Evolutionary conservation across 2,329 filamentous ascomycete species (phyloP), one percentile per base, ranked within the genome.

Genomic region (Ceratocystis diversiconidia): DNA sequence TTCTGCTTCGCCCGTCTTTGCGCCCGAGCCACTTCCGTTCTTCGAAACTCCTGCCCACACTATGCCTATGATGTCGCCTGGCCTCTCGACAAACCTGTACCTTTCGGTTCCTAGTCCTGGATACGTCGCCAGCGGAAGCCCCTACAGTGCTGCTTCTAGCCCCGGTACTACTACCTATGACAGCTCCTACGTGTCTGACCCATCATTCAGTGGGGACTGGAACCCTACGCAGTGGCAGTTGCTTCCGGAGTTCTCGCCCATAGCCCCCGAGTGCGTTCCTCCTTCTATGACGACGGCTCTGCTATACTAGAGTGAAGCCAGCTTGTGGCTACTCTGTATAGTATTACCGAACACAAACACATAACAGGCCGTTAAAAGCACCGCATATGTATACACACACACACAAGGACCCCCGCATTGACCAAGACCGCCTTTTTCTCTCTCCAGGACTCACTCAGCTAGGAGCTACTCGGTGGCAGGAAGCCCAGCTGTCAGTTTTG

Each of bases 261-360:
- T 66, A 55, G 65, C 62, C 55, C 55, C 65, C 55, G 65, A 66
- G 65, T 66, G 65, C 65, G 65, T 66, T 64, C 62, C 52, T 61
- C 61, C 65, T 66, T 66, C 55, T 44, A 61, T 63, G 61, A 61
- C 55, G 62, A 60, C 59, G 55, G 52, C 62, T 64, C 65, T 64
- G 46, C 61, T 66, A 15, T 66, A 61, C 28, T 55, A 66, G 44
- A 62, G 44, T 41, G 60, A 61, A 55, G 62, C 65, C 62, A 60
- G 36, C 48, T 12, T 57, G 62, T 57, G 44, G 48, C 36, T 36
- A 55, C 48, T 59, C 30, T 57, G 32, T 28, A n/a, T 57, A 43
- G 48, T 25, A 55, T 59, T 25, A 28, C 48, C 48, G 62, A 30
- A 48, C 52, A 41, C 52, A 30, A 19, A 60, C 17, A 65, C 25